Conservation (phyloP, 148 eudicot genomes). For the Rhododendron henanense region DNA sequence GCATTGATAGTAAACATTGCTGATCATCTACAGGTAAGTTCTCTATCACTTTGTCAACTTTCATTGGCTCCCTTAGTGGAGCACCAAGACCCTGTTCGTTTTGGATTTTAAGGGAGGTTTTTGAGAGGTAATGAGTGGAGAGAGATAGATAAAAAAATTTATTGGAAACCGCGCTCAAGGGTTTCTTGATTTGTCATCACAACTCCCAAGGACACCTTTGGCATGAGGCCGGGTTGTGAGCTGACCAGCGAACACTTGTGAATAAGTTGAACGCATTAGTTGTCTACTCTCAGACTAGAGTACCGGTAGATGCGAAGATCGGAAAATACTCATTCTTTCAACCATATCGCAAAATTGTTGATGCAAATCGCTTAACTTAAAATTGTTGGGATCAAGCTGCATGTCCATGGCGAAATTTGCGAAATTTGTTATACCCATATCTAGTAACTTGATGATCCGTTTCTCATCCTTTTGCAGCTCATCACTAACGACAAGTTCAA, state of each 20-base stretch:
- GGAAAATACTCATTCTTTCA: background rate
- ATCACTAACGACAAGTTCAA: constrained; percentile 55
- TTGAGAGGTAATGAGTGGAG: too few relatives aligned
- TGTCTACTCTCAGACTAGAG: background rate
- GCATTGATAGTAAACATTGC: background rate
- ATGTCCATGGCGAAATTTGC: background rate
- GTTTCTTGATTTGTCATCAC: background rate
- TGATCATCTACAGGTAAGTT: background rate
- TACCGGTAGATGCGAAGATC: background rate
- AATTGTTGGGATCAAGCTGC: background rate
- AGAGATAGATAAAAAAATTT: too few relatives aligned
- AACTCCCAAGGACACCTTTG: background rate
- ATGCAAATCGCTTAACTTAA: background rate
- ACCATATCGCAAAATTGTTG: background rate
- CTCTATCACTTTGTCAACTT: background rate
- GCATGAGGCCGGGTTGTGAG: too few relatives aligned
- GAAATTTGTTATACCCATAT: background rate
- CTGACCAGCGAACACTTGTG: background rate
- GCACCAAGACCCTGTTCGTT: too few relatives aligned
- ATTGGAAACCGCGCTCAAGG: too few relatives aligned
- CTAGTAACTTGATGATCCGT: background rate
- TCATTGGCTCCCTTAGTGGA: too few relatives aligned
- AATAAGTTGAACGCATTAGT: too few relatives aligned
- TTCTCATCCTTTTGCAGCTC: constrained; percentile 22
- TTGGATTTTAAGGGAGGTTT: too few relatives aligned